phyloP scores from a whole-genome alignment of 345 rosid species.

The Litchi chinensis region DNA sequence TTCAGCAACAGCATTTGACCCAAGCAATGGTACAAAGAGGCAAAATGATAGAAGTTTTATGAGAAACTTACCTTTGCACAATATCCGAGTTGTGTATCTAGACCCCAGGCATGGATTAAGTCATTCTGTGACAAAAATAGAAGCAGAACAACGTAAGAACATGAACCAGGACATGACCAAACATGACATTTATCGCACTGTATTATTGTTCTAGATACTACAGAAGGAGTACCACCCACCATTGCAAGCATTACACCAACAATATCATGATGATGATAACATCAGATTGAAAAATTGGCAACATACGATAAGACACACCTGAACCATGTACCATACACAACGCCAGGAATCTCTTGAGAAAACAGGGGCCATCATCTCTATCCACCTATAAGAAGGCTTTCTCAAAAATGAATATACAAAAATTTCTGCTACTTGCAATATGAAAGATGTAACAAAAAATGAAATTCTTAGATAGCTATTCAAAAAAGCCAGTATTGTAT shows the following conservation, averaged over 20 bases:
- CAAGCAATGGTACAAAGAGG: neutral
- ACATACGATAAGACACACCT: constrained; percentile 33
- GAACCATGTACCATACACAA: constrained; percentile 77
- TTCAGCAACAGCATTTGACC: constrained; percentile 7
- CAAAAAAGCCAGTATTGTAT: neutral
- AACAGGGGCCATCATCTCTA: constrained; percentile 84
- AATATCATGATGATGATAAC: neutral
- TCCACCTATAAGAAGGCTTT: constrained; percentile 50
- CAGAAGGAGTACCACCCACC: neutral
- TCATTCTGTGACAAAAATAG: constrained; percentile 46
- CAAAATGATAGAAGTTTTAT: neutral
- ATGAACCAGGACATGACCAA: neutral
- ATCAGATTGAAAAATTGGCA: neutral
- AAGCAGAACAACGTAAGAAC: too few species aligned
- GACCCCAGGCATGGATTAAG: constrained; percentile 78
- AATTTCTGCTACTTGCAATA: neutral
- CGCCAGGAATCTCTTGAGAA: constrained; percentile 77
- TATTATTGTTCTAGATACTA: neutral
- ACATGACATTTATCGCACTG: neutral
- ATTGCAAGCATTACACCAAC: neutral
- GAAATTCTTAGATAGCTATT: neutral
- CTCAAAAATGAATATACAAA: neutral
- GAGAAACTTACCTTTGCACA: constrained; percentile 61
- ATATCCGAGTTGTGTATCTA: constrained; percentile 67
- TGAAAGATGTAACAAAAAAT: neutral